Conservation (phyloP, 2,329 filamentous ascomycete species). For the Paecilomyces dactylethromorphus region DNA sequence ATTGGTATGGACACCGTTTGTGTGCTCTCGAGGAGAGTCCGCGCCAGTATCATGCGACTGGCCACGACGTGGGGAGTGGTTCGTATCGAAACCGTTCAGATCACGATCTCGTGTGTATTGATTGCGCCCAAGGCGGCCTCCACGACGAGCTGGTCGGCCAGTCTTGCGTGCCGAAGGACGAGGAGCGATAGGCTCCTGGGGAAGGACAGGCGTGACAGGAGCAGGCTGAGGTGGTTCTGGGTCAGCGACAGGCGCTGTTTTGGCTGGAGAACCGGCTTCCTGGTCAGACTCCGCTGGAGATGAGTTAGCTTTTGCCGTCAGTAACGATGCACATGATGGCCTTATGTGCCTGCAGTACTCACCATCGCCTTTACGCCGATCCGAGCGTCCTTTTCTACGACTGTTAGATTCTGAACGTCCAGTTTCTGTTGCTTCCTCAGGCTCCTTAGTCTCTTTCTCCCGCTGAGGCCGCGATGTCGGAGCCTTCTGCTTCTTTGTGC, state of each 20-base stretch:
- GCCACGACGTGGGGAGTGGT: slow-evolving; percentile 32
- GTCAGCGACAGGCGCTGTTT: slow-evolving; percentile 29
- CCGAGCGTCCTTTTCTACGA: slow-evolving; percentile 74
- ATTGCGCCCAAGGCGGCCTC: slow-evolving; percentile 61
- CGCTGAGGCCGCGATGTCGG: slow-evolving; percentile 48
- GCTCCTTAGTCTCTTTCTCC: slow-evolving; percentile 42
- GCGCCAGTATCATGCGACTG: slow-evolving; percentile 32
- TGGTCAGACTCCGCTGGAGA: slow-evolving; percentile 60
- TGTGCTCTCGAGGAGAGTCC: slow-evolving; percentile 28
- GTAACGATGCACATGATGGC: neutral
- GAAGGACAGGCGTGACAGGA: slow-evolving; percentile 34
- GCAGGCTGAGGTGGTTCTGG: slow-evolving; percentile 37
- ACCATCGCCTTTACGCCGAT: slow-evolving; percentile 77
- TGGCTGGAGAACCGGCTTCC: slow-evolving; percentile 54
- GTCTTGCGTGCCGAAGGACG: slow-evolving; percentile 52
- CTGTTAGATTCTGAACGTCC: slow-evolving; percentile 67
- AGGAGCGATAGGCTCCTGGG: slow-evolving; percentile 27
- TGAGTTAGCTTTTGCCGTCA: slow-evolving; percentile 28
- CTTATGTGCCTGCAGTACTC: slow-evolving; percentile 15
- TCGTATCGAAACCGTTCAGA: slow-evolving; percentile 40
- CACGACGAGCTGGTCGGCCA: slow-evolving; percentile 59
- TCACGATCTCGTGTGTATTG: slow-evolving; percentile 77
- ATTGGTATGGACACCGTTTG: slow-evolving; percentile 47
- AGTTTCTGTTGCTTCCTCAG: slow-evolving; percentile 58
- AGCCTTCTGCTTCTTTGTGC: slow-evolving; percentile 55